Evolutionary conservation across 75 land plant species (phyloP).

Genomic region (Picea sitchensis): DNA sequence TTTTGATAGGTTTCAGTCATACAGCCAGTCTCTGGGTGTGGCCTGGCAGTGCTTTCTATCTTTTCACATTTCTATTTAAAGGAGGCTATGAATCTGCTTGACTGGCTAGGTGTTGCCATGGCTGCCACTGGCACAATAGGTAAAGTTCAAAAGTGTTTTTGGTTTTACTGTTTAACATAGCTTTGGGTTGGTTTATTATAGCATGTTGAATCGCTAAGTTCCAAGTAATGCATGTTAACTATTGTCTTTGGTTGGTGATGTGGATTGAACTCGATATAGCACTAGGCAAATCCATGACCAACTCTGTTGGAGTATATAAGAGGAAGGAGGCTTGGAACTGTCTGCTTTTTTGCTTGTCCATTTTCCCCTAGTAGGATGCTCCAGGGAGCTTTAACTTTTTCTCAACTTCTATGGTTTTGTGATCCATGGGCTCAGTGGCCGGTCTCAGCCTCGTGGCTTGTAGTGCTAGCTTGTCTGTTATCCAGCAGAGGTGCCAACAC

Average conservation of each 20-base stretch:
- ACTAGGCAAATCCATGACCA: too few relatives aligned
- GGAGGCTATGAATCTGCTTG: constrained; percentile 85
- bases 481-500: background rate
- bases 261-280: too few relatives aligned
- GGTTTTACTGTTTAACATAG: constrained; percentile 10
- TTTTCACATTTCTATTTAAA: constrained; percentile 94
- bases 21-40: constrained; percentile 98
- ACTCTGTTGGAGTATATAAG: background rate
- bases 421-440: background rate
- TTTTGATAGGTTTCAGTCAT: constrained; percentile 77
- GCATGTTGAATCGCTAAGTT: background rate
- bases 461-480: background rate
- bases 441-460: background rate
- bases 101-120: constrained; percentile 86
- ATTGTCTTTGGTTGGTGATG: background rate
- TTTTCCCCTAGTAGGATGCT: background rate
- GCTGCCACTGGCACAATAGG: constrained; percentile 95
- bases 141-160: constrained; percentile 43
- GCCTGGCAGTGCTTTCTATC: constrained; percentile 84
- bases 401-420: background rate
- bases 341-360: too few relatives aligned
- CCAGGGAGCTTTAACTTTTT: background rate
- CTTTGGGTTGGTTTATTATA: constrained; percentile 12
- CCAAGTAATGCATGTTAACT: background rate
- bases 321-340: background rate